A percentile compares a stretch with the other conserved stretches of the same genome.
Conservation (phyloP, 202 grass and related monocot genomes). For the Zoysia matrella region DNA sequence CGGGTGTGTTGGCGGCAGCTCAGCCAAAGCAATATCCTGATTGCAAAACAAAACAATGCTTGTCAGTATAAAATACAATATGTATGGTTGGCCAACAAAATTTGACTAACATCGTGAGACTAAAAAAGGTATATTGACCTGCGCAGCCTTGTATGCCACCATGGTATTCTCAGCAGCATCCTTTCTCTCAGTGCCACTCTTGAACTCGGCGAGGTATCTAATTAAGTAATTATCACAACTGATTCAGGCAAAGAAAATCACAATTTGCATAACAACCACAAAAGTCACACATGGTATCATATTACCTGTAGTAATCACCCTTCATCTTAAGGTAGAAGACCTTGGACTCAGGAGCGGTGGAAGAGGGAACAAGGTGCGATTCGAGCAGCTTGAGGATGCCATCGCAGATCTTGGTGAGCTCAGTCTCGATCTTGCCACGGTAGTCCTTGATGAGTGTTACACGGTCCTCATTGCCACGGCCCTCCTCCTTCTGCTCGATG, state of each 20-base stretch:
- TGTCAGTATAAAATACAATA: neutral
- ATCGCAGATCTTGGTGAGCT: conserved; percentile 52
- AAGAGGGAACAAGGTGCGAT: conserved; percentile 78
- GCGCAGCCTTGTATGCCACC: conserved; percentile 69
- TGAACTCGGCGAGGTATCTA: conserved; percentile 83
- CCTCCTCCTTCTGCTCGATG: conserved; percentile 59
- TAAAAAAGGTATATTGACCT: conserved; percentile 51
- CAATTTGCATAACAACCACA: neutral
- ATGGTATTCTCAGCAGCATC: conserved; percentile 49
- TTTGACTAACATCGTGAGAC: neutral
- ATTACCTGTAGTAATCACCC: conserved; percentile 92
- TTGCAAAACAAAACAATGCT: conserved; percentile 23
- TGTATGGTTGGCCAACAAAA: neutral
- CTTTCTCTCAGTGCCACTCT: conserved; percentile 75
- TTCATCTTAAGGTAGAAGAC: conserved; percentile 95
- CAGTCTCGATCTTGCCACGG: conserved; percentile 58
- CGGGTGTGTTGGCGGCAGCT: conserved; percentile 84
- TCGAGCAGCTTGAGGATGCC: conserved; percentile 78
- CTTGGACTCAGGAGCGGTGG: conserved; percentile 73
- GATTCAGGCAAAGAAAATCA: conserved; percentile 29
- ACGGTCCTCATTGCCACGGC: conserved; percentile 74
- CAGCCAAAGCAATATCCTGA: conserved; percentile 91
- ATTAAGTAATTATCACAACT: conserved; percentile 43
- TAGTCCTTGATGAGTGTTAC: conserved; percentile 75
- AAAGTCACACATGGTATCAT: neutral